Base-by-base conservation (phyloP, 1,139 yeast species). In the Protomyces gravidus region DNA sequence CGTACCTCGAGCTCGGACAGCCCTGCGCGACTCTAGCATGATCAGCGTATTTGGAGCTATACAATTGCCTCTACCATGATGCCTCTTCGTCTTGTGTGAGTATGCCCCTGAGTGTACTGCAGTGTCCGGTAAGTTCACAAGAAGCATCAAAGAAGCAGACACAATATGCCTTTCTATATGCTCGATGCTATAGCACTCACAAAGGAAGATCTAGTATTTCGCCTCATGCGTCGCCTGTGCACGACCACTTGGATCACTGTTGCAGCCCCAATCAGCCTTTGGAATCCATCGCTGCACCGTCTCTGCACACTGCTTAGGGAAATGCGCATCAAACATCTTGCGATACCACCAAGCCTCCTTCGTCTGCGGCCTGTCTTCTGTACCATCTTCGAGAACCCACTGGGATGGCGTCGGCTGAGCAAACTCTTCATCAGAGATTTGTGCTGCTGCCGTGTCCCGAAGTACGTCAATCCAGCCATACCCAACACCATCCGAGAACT, bases 281-380 rank as follows among this genome's bases (percentile, higher is more conserved):
- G 99, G 99, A 75, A 92, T 78, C 99, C 99, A 92, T 81, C 98
- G 86, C 96, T 88, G 89, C 64, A 92, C 98, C 23, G 98, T 92
- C 51, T 84, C 77, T 64, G 97, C 97, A 68, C 96, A 98, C 73
- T 83, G 80, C 68, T 86, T 83, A 62, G 89, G 85, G 85, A 89
- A 92, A 69, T 89, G 76, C 69, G 87, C 94, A 74, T 94, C 98
- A 71, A 92, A 92, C 81, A 89, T 87, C 72, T 85, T 80, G 80
- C 99, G 84, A 82, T 92, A 92, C 95, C 96, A 92, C 83, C 89
- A 92, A 59, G 98, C 98, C 79, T 92, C 99, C 81, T 94, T 92
- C 61, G 98, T 92, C 65, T 89, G 83, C 71, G 99, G 98, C 61
- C 89, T 76, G 72, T 94, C 98, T 63, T 72, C 77, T 64, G 97